phyloP scores from a whole-genome alignment of 208 protist species.

The Endotrypanum monterogeii region DNA sequence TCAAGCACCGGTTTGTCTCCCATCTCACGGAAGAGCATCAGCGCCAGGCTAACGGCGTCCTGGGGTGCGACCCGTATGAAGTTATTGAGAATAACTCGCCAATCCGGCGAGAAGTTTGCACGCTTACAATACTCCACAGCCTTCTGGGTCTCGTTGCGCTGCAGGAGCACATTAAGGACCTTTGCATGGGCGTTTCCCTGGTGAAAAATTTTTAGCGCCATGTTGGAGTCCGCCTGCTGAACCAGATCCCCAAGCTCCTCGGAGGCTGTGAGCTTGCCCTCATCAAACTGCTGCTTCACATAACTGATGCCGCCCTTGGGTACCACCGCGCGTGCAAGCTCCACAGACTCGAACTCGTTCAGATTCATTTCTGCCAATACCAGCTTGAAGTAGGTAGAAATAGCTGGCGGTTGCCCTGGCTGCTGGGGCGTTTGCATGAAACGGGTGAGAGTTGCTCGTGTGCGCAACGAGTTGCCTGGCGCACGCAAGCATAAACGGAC shows the following conservation, averaged over 20 bases:
- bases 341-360: constrained; percentile 98
- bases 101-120: constrained; percentile 96
- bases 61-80: constrained; percentile 93
- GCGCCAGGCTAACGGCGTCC: constrained; percentile 91
- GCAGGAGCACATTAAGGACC: constrained; percentile 94
- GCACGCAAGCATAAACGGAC: constrained; percentile 95
- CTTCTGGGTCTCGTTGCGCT: constrained; percentile 96
- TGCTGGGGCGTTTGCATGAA: constrained; percentile 87
- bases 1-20: constrained; percentile 75
- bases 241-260: constrained; percentile 99
- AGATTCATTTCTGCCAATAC: constrained; percentile 96
- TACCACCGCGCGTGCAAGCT: constrained; percentile 97
- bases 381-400: constrained; percentile 98
- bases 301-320: constrained; percentile 86
- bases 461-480: constrained; percentile 95
- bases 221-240: constrained; percentile 76
- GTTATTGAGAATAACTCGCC: constrained; percentile 93
- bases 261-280: constrained; percentile 98
- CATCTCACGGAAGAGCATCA: constrained; percentile 91
- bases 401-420: constrained; percentile 92
- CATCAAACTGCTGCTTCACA: constrained; percentile 98
- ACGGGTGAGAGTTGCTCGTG: constrained; percentile 94
- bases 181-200: constrained; percentile 93
- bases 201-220: constrained; percentile 99
- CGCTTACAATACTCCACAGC: constrained; percentile 98